A percentile compares a stretch with the other conserved stretches of the same genome.
Conservation (phyloP, 768 basidiomycete species). For the Collybiopsis luxurians region DNA sequence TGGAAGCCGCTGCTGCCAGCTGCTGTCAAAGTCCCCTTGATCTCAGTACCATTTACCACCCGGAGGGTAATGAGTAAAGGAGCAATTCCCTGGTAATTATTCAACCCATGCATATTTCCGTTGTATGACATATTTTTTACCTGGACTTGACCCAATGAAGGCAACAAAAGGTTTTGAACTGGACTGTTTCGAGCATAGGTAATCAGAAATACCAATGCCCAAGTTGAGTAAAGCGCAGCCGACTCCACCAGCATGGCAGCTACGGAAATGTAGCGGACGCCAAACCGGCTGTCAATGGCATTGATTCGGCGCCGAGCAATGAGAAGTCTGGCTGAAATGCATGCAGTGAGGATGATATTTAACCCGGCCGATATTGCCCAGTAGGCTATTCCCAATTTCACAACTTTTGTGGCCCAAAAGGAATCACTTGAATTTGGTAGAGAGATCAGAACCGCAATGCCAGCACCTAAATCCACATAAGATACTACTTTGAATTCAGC, state of each 20-base stretch:
- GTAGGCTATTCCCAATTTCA: background rate
- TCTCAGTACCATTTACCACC: no score
- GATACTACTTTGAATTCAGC: background rate
- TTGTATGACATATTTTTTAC: background rate
- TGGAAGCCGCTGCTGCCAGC: no score
- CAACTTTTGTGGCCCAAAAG: background rate
- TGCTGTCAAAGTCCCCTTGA: no score
- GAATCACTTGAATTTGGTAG: no score
- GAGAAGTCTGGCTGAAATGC: background rate
- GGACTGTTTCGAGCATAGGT: background rate
- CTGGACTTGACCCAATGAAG: background rate
- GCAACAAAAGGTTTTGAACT: background rate
- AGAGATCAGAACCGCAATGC: background rate
- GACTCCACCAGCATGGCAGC: background rate
- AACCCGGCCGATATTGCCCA: background rate
- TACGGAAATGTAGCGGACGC: background rate
- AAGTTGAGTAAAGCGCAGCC: background rate
- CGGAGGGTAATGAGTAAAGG: background rate
- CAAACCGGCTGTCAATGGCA: background rate
- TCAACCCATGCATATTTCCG: background rate
- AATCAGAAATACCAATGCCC: background rate
- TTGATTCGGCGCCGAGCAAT: background rate
- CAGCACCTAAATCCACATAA: background rate
- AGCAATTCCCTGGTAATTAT: background rate
- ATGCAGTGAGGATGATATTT: background rate